Conservation (phyloP, 495 filamentous ascomycete species). For the Opeltia flavorubescens region DNA sequence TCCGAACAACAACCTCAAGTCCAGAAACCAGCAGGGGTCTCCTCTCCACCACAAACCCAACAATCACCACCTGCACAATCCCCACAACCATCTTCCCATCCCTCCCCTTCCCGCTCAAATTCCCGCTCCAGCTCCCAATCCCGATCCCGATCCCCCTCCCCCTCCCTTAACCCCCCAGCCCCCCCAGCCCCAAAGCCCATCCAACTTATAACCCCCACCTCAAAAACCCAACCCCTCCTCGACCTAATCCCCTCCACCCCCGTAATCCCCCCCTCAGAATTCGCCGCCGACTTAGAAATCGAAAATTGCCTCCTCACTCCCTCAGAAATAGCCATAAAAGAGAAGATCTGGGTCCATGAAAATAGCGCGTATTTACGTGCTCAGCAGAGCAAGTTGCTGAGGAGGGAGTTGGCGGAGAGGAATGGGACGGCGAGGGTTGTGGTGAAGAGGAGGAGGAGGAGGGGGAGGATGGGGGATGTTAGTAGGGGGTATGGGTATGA, state of each 20-base stretch:
- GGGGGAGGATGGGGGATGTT: constrained; percentile 36
- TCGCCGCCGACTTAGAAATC: constrained; percentile 78
- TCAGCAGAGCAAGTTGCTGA: constrained; percentile 62
- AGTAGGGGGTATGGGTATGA: constrained; percentile 26
- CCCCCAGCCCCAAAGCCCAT: constrained; percentile 1
- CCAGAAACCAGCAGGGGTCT: not conserved
- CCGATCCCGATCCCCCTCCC: not conserved
- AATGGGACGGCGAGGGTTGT: constrained; percentile 15
- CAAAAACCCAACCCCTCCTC: not conserved
- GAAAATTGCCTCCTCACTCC: constrained; percentile 55
- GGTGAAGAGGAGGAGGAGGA: constrained; percentile 27
- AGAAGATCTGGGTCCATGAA: constrained; percentile 81
- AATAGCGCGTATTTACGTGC: constrained; percentile 82
- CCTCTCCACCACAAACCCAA: not conserved
- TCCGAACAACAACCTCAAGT: not conserved
- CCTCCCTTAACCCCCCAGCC: not conserved
- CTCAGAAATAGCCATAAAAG: constrained; percentile 61
- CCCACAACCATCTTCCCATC: not conserved
- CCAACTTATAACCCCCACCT: not conserved
- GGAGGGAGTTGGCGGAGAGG: constrained; percentile 45
- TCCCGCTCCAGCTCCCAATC: not conserved
- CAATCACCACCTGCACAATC: not conserved
- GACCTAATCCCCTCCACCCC: constrained; percentile 26
- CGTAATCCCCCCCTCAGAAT: constrained; percentile 61
- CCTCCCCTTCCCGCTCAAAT: not conserved